Evolutionary conservation across 2,329 filamentous ascomycete genomes (phyloP).

Genomic region (Botrytis galanthina): DNA sequence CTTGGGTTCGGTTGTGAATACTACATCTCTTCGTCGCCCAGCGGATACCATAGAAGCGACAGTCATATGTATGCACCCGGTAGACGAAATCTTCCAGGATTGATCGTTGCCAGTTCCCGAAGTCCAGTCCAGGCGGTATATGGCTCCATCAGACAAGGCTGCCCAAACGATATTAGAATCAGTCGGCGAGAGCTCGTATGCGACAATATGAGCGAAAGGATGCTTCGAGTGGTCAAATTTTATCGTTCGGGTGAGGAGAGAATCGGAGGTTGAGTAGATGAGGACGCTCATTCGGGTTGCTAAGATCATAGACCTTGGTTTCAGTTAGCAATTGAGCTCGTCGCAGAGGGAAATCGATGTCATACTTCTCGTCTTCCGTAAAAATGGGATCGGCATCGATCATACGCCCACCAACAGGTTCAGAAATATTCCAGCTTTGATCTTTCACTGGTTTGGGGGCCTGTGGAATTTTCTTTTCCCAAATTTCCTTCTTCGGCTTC

Average conservation of each 20-base stretch:
- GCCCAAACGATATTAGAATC: slow-evolving; percentile 56
- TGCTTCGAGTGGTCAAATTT: slow-evolving; percentile 39
- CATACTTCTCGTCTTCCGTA: slow-evolving; percentile 58
- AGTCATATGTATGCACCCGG: slow-evolving; percentile 39
- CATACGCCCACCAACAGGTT: slow-evolving; percentile 64
- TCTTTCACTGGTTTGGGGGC: slow-evolving; percentile 25
- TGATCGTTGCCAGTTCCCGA: slow-evolving; percentile 45
- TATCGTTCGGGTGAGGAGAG: slow-evolving; percentile 74
- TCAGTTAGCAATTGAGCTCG: slow-evolving; percentile 23
- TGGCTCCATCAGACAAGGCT: slow-evolving; percentile 54
- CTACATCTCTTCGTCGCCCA: slow-evolving; percentile 38
- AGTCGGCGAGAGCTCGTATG: slow-evolving; percentile 44
- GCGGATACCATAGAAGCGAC: slow-evolving; percentile 39
- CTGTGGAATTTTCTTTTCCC: slow-evolving; percentile 15
- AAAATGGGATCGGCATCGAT: slow-evolving; percentile 63
- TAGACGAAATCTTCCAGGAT: slow-evolving; percentile 42
- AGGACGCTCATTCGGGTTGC: slow-evolving; percentile 73
- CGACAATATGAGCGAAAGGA: slow-evolving; percentile 39
- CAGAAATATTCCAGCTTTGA: slow-evolving; percentile 57
- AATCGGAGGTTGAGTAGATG: slow-evolving; percentile 78
- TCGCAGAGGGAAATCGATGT: slow-evolving; percentile 31
- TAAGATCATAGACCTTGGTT: slow-evolving; percentile 63
- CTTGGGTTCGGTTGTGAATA: slow-evolving; percentile 38
- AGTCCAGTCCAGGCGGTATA: slow-evolving; percentile 60
- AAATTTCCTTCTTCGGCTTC: slow-evolving; percentile 20